Base-by-base conservation (phyloP, 495 filamentous ascomycete genomes). In the Aspergillus egyptiacus region DNA sequence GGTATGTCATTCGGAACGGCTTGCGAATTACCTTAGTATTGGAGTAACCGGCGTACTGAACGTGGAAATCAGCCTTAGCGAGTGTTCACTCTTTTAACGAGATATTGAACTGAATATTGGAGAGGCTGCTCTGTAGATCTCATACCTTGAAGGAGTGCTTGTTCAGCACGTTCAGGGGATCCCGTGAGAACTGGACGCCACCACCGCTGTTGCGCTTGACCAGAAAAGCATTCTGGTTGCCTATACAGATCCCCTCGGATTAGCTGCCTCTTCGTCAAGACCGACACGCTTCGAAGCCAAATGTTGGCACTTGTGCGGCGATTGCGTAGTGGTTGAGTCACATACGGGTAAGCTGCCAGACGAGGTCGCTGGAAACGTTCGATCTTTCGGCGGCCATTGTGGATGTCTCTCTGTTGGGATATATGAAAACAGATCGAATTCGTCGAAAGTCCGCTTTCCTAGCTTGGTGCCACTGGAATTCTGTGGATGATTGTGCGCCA, bases 321-420 rank as follows among this genome's bases (percentile, higher is more conserved):
- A 38, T 32, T 30, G 36, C 33, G 33, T 37, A 40, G 44, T 27
- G n/a, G 31, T 20, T 25, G 25, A 28, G 36, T 18, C 27, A 84
- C 87, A 63, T 77, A 96, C 90, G 87, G 75, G 80, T 79, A 69
- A 90, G 71, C 77, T 89, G 83, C 89, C 89, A 96, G 77, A 95
- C 74, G 55, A 95, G 79, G 67, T 96, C 90, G 59, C 82, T 72
- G 63, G 88, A 93, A 64, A 94, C 76, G 75, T 86, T 74, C 58
- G 71, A 58, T 64, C 72, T 77, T 59, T 64, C 54, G 59, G 60
- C 61, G 59, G 72, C 63, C 70, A 75, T 75, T 58, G 42, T 72
- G 64, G 65, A 57, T 50, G 34, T 49, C 17, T 54, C 31, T 53
- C 50, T 43, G 33, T 56, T 51, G 48, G 46, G 57, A 56, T 40